Evolutionary conservation across 208 protist species (phyloP).

Genomic region (Novymonas esmeraldas): DNA sequence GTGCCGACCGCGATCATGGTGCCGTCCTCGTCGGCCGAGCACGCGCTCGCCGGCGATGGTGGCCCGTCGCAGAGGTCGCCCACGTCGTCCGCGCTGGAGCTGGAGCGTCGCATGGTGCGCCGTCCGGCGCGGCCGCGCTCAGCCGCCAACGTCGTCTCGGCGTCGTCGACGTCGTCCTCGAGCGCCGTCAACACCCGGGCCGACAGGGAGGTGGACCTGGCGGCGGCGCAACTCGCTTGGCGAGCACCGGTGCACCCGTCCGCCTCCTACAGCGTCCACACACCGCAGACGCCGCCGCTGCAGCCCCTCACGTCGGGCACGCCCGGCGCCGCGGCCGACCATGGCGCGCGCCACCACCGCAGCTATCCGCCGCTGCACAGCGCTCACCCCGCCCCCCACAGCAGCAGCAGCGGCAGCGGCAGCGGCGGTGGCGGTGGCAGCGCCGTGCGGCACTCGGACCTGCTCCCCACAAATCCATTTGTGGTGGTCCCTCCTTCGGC

Average conservation of each 20-base stretch:
- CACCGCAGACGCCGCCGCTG: neutral
- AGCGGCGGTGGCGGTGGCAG: neutral
- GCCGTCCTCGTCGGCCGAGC: neutral
- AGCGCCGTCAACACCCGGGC: neutral
- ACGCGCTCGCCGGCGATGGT: neutral
- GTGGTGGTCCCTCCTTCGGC: conserved; percentile 26
- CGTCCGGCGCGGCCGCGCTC: conserved; percentile 1
- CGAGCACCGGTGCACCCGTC: neutral
- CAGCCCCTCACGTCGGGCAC: neutral
- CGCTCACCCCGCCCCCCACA: no score
- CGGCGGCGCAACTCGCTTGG: no score
- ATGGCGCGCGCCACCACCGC: neutral
- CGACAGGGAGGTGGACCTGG: neutral
- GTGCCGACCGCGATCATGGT: conserved; percentile 7
- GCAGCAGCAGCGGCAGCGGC: neutral
- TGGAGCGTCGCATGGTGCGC: conserved; percentile 12
- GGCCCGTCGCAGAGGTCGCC: neutral
- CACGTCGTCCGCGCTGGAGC: neutral
- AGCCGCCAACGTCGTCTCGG: neutral
- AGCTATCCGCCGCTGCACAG: no score
- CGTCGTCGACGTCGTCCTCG: neutral
- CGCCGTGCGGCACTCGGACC: conserved; percentile 4
- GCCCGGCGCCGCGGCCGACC: neutral
- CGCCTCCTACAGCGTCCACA: neutral
- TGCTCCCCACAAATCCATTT: conserved; percentile 4